Evolutionary conservation across 768 basidiomycete genomes (phyloP), one percentile per base, ranked within the genome.

Genomic region (Boletus edulis): DNA sequence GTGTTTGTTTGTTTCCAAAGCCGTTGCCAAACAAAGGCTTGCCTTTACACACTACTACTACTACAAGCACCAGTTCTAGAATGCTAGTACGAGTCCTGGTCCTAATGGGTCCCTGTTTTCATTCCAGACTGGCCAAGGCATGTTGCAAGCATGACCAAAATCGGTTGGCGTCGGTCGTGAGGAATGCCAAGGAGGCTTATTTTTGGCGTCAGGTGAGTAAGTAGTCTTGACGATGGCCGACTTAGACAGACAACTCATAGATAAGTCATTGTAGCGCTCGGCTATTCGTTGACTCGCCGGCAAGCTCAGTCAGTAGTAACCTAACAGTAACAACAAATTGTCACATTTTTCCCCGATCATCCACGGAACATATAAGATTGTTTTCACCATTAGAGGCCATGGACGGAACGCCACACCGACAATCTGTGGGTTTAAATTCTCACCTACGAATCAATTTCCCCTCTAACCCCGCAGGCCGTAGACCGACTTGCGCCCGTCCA

Each of bases 1-100:
- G 56, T 17, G 70, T 62, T 60, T 69, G 67, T 69, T 69, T 71
- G 49, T 50, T 69, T 63, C 55, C 15, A 55, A 70, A 46, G 67
- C 55, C 15, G n/a, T 63, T 59, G 70, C 60, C 60, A 69, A 69
- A 69, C 48, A 69, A 54, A 32, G 42, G 29, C 51, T 38, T 53
- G 48, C 56, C 40, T 50, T 27, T 3, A 18, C 46, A 15, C 9
- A 47, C 46, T n/a, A 39, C n/a, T n/a, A n/a, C 38, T 9, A 10
- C 38, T n/a, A n/a, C n/a, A 14, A 39, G n/a, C 27, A 27, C 27
- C 8, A 27, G 29, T 10, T 9, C 29, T 29, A 29, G 9, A 29
- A 29, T 8, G 27, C 27, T 27, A 27, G 27, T 9, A 8, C 27
- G 8, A 8, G 9, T 29, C 8, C 29, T 29, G 35, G 4, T 24